Base-by-base conservation (phyloP, 75 land plant species). In the Gnetum montanum region DNA sequence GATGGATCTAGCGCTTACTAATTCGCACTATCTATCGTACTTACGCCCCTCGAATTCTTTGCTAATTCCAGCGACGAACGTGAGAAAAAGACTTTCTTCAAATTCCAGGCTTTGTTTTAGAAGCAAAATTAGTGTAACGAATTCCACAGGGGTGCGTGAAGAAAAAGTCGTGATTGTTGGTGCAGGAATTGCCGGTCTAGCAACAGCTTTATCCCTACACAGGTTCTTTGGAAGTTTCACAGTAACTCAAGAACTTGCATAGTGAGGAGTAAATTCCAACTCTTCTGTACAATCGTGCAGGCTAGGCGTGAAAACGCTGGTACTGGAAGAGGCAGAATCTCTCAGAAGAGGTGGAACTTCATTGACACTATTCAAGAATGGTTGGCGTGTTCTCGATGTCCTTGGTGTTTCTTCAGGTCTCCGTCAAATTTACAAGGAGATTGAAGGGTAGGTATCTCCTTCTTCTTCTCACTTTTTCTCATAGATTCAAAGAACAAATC, bases 301-400 rank as follows among this genome's bases (percentile, higher is more conserved):
- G 82, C 70, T 84, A 12, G 93, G 93, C 26, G 61, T 88, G 15
- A 22, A 58, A 29, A 68, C 85, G 6, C 25, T 78, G 49, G 93
- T 84, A 65, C 66, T 88, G 37, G 93, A 88, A 85, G 82, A 84
- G 48, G 63, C 76, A 8, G 82, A 72, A 10, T 60, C 79, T 4
- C 72, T 88, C 37, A 59, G 93, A 12, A 81, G 77, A 5, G 77
- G 76, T 20, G 93, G 93, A 31, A 75, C 89, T n/a, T 81, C 89
- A 23, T 60, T 88, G 31, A 81, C 82, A 11, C 75, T 88, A 19
- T 88, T 74, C 60, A 85, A 81, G 67, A 88, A 88, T 60, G 93
- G 74, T 6, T 88, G 93, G 93, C 58, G 74, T 3, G 93, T 71
- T 0, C 54, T 88, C 8, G 93, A 88, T 67, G 72, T 69, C 2